A percentile compares a stretch with the other conserved stretches of the same genome.
phyloP scores from a whole-genome alignment of 805 yeast genomes.

The Dipodascus albidus region DNA sequence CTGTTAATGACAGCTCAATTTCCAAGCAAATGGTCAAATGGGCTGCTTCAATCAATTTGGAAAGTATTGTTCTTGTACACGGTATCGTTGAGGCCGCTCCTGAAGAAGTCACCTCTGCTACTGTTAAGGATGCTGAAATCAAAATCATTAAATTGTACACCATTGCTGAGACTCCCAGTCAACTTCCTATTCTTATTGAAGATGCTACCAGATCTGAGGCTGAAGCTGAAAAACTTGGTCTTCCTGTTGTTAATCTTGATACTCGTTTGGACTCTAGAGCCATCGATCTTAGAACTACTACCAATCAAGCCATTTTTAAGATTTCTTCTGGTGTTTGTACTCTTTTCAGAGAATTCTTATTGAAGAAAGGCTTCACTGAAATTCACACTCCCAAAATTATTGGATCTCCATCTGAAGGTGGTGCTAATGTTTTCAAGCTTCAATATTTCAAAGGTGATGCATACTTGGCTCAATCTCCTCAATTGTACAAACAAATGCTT shows the following conservation, averaged over 20 bases:
- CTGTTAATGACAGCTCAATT: conserved; percentile 55
- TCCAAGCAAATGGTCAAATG: conserved; percentile 96
- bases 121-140: conserved; percentile 84
- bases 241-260: conserved; percentile 92
- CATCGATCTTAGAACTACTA: conserved; percentile 90
- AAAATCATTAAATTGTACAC: conserved; percentile 61
- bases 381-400: conserved; percentile 93
- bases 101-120: conserved; percentile 80
- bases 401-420: conserved; percentile 97
- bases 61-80: conserved; percentile 82
- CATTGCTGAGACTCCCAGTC: conserved; percentile 80
- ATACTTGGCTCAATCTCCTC: conserved; percentile 95
- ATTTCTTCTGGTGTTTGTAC: conserved; percentile 83
- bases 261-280: conserved; percentile 93
- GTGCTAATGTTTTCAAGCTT: conserved; percentile 91
- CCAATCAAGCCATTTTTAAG: conserved; percentile 95
- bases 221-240: conserved; percentile 71
- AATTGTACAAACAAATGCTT: conserved; percentile 93
- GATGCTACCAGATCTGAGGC: conserved; percentile 94
- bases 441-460: conserved; percentile 89
- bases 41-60: conserved; percentile 77
- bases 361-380: conserved; percentile 62
- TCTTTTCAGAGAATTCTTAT: conserved; percentile 81
- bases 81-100: conserved; percentile 78
- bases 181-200: conserved; percentile 88